Conservation (phyloP, 192 early-diverging fungal species). For the Gonapodya sp. region DNA sequence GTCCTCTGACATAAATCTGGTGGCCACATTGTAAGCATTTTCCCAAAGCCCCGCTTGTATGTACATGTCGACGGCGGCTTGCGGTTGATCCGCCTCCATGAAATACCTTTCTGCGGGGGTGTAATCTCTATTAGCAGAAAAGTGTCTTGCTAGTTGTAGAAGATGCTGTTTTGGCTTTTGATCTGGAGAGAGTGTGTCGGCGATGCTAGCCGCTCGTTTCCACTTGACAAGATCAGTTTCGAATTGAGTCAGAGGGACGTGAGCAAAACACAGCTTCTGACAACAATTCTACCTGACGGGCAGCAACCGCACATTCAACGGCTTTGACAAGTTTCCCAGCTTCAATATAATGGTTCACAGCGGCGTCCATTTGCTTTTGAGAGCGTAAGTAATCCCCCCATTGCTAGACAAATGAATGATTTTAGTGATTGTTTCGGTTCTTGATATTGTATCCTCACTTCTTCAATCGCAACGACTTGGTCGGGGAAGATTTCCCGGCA, state of each 20-base stretch:
- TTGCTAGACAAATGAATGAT: constrained; percentile 21
- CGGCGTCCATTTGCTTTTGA: constrained; percentile 51
- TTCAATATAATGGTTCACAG: constrained; percentile 60
- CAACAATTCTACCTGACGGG: constrained; percentile 31
- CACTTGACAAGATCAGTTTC: constrained; percentile 22
- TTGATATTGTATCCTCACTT: constrained; percentile 19
- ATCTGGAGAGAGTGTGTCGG: constrained; percentile 43
- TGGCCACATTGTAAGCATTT: constrained; percentile 47
- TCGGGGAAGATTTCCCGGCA: constrained; percentile 36
- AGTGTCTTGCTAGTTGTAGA: constrained; percentile 43
- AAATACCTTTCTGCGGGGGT: constrained; percentile 47
- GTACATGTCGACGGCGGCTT: constrained; percentile 59
- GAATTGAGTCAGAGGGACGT: neutral
- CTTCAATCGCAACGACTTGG: constrained; percentile 47
- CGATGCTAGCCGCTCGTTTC: constrained; percentile 52
- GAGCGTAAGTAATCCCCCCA: constrained; percentile 56
- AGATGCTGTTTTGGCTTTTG: constrained; percentile 39
- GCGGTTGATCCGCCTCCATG: constrained; percentile 39
- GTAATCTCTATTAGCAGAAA: constrained; percentile 31
- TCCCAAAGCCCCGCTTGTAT: constrained; percentile 49
- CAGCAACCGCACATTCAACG: constrained; percentile 39
- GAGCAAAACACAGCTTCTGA: neutral
- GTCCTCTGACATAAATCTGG: constrained; percentile 46
- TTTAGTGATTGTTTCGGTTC: neutral
- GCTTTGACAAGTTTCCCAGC: constrained; percentile 48